Evolutionary conservation across 148 eudicot genomes (phyloP), one percentile per base, ranked within the genome.

Genomic region (Linanthus parryae): DNA sequence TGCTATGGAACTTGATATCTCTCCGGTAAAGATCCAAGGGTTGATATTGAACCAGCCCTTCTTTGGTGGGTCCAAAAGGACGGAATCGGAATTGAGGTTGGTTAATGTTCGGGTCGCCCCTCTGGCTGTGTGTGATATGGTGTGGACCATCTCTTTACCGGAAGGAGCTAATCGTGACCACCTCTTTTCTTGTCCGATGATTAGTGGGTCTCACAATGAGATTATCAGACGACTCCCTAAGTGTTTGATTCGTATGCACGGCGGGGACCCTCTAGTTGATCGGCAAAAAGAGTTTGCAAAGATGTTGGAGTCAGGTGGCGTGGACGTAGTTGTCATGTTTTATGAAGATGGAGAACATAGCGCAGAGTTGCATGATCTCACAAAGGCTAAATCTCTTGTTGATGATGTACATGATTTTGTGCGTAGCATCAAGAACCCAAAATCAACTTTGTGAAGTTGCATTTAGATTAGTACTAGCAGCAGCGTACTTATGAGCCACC

Each of bases 81-180:
- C 79, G 0, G 67, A 62, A 2, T 72, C 87, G 23, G 84, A 82
- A 38, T 5, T 72, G n/a, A 42, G 62, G 30, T 7, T 52, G 2
- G 23, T 28, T 0, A 60, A 69, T 6, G 85, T 75, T 55, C 49
- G 26, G 33, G 38, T 75, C 51, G 48, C 66, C 6, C 74, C 84
- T 0, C 48, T 73, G 24, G 57, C 66, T 0, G 66, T 67, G 17
- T 66, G 67, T 38, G 72, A 77, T 17, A 14, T 82, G 7, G 36
- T 82, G 74, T 78, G 88, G 88, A 61, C 76, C 16, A 71, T 82
- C 9, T 81, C 84, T 17, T 48, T 82, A 72, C 88, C 88, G 3
- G 20, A 58, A 0, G 72, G 62, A 2, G 74, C 77, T 16, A 61
- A 78, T 49, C 73, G 81, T 20, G 72, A 75, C 20, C 88, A 82